Conservation (phyloP, 2,329 filamentous ascomycete genomes). For the Alternaria consortialis region DNA sequence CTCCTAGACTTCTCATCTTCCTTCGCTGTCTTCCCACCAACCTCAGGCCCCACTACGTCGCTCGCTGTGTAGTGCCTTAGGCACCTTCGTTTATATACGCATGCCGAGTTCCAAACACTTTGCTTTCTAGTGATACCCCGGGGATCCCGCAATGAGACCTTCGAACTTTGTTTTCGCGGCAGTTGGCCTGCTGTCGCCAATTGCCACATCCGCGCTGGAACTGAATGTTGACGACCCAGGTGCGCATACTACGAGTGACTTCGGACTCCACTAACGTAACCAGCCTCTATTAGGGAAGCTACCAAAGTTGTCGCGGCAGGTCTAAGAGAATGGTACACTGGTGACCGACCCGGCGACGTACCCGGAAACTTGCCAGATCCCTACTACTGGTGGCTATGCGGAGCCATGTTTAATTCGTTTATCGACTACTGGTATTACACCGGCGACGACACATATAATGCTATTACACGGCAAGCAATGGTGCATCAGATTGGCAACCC, state of each 20-base stretch:
- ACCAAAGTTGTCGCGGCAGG: constrained; percentile 68
- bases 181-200: constrained; percentile 28
- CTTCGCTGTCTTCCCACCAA: constrained; percentile 5
- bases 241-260: constrained; percentile 11
- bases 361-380: constrained; percentile 63
- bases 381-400: constrained; percentile 54
- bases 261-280: constrained; percentile 13
- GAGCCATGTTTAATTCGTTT: constrained; percentile 49
- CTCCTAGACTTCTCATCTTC: constrained; percentile 6
- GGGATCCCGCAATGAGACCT: constrained; percentile 30
- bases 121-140: constrained; percentile 15
- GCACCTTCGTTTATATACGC: constrained; percentile 15
- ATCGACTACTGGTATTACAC: constrained; percentile 53
- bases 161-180: constrained; percentile 22
- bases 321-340: constrained; percentile 70
- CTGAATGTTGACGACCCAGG: constrained; percentile 31
- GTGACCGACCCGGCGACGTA: constrained; percentile 66
- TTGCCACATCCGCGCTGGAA: constrained; percentile 25
- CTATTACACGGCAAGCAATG: constrained; percentile 61
- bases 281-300: constrained; percentile 69
- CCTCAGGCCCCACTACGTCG: constrained; percentile 13
- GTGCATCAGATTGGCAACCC: constrained; percentile 73
- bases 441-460: constrained; percentile 46
- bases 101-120: constrained; percentile 8
- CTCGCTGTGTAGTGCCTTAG: constrained; percentile 21